These are phyloP conservation scores for Phytophthora pistaciae DNA, from an alignment of 352 stramenopile genomes.

Conservation along the genomic window DNA sequence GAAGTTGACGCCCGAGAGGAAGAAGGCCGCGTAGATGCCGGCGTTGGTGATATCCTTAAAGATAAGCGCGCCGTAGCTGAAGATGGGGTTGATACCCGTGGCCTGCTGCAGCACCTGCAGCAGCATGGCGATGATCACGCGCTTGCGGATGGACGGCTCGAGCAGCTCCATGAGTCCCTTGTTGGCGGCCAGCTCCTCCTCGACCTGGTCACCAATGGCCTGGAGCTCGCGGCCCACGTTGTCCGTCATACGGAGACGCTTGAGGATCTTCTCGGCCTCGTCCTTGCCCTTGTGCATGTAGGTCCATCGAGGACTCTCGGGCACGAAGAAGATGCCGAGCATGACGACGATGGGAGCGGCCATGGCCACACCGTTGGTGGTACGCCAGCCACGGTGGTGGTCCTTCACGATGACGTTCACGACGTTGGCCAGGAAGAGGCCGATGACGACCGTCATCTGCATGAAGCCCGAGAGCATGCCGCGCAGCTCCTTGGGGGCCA, in stretches of 20 bases:
- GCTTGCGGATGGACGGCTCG: constrained; percentile 35
- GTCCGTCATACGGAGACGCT: constrained; percentile 31
- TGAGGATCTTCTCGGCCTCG: constrained; percentile 35
- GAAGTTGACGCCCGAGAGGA: constrained; percentile 22
- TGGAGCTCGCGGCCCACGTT: constrained; percentile 39
- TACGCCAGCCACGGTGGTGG: constrained; percentile 37
- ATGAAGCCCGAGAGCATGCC: constrained; percentile 24
- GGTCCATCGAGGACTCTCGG: constrained; percentile 24
- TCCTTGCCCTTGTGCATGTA: constrained; percentile 26
- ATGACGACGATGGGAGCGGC: constrained; percentile 17
- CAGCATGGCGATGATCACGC: constrained; percentile 29
- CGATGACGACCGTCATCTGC: constrained; percentile 40
- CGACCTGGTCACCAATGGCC: constrained; percentile 45
- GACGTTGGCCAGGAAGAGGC: constrained; percentile 42
- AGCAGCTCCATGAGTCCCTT: constrained; percentile 35
- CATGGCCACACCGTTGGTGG: constrained; percentile 32
- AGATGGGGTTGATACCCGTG: constrained; percentile 42
- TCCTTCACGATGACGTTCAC: constrained; percentile 39
- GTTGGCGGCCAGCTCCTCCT: constrained; percentile 24
- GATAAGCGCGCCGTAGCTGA: constrained; percentile 31
- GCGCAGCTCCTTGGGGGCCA: constrained; percentile 22
- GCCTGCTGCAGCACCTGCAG: constrained; percentile 41
- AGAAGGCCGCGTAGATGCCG: constrained; percentile 23
- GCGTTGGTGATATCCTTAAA: constrained; percentile 27
- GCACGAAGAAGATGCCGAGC: constrained; percentile 26